Conservation (phyloP, 306 rosid genomes). For the Trichosanthes truncata region DNA sequence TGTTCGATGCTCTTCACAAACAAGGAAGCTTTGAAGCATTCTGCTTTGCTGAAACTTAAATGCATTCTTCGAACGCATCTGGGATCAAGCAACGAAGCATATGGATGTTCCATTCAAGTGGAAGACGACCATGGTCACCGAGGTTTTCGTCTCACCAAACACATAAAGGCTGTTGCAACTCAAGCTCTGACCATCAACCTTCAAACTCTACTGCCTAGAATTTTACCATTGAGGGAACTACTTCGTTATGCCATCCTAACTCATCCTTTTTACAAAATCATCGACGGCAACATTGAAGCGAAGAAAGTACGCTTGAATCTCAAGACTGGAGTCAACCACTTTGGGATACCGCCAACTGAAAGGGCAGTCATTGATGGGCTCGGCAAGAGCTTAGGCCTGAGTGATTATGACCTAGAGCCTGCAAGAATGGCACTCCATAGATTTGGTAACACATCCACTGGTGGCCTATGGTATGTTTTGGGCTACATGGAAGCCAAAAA, state of each 20-base stretch:
- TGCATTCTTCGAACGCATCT: conserved; percentile 51
- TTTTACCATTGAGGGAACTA: conserved; percentile 53
- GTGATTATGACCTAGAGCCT: conserved; percentile 61
- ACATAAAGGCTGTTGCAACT: conserved; percentile 54
- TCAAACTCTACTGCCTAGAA: conserved; percentile 35
- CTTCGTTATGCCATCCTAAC: conserved; percentile 17
- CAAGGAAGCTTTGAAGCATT: conserved; percentile 19
- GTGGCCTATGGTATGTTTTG: conserved; percentile 79
- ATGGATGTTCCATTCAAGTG: conserved; percentile 57
- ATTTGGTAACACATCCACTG: conserved; percentile 85
- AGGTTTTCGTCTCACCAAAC: conserved; percentile 63
- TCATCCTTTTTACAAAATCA: not conserved
- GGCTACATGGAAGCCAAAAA: conserved; percentile 94
- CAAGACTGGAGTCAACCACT: conserved; percentile 58
- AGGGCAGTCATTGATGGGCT: conserved; percentile 70
- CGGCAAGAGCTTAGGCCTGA: conserved; percentile 48
- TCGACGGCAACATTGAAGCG: conserved; percentile 1
- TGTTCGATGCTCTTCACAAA: conserved; percentile 71
- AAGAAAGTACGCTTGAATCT: conserved; percentile 36
- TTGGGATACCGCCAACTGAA: conserved; percentile 74
- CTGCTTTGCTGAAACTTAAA: conserved; percentile 55
- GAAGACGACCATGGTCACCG: conserved; percentile 53
- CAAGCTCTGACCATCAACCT: conserved; percentile 52
- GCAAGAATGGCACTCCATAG: conserved; percentile 74
- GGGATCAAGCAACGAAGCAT: conserved; percentile 70